Base-by-base conservation (phyloP, 441 rosid genomes). In the Erysimum pusillum region DNA sequence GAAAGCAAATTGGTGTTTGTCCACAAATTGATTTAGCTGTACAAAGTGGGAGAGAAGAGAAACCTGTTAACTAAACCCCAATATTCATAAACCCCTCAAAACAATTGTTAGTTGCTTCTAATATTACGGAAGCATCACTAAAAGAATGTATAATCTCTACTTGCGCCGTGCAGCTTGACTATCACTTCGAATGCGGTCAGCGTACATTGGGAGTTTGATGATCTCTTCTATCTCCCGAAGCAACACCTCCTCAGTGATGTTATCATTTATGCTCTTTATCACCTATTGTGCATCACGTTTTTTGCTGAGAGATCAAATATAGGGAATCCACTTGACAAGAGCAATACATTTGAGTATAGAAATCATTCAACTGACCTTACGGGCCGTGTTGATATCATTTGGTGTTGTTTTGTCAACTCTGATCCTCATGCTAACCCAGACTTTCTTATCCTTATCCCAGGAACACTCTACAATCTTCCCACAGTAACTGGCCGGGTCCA, bases 401-500 rank as follows among this genome's bases (percentile, higher is more conserved):
- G 99, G 98, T 34, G 90, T 87, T n/a, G 82, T 32, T 80, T 94
- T 96, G 76, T 94, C 99, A 6, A 81, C 78, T 76, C 99, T 85
- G 69, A 82, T 56, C 67, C 99, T 88, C 99, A 94, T 91, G 67
- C 82, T 88, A 12, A 84, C 78, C 99, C 99, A 96, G 6, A 81
- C 82, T 17, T 80, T 75, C 75, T 85, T 75, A 48, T 90, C 95
- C 28, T 83, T 63, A 75, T 86, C 89, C 93, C 92, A 93, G 52
- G 91, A 79, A 80, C 99, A 96, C 81, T 96, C 98, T 0, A 96
- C 85, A 74, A 96, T 96, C 86, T 91, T 92, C 45, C 98, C 98
- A 9, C 81, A 81, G 64, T 83, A 89, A 13, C 83, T 82, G 44
- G 89, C 70, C 0, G 87, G 91, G 58, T 92, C 92, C 32, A 82